phyloP scores from a whole-genome alignment of 2,329 filamentous ascomycete genomes.

The Gremmenia infestans region DNA sequence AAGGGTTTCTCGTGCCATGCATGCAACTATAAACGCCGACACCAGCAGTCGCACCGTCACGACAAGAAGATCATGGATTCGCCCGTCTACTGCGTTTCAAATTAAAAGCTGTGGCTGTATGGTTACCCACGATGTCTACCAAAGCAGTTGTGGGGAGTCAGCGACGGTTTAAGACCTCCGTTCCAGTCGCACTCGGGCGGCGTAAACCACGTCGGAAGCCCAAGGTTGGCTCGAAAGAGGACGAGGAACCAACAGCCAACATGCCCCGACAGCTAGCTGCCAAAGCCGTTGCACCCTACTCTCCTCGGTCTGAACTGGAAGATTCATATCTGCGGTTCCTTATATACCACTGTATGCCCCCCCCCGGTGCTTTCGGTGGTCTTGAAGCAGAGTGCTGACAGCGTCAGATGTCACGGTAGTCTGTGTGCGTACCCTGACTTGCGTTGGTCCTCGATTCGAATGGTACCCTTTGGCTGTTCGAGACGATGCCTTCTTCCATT shows the following conservation, averaged over 20 bases:
- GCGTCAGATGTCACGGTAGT: conserved; percentile 18
- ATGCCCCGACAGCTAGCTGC: conserved; percentile 10
- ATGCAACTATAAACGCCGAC: background rate
- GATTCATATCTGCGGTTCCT: conserved; percentile 18
- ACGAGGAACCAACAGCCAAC: background rate
- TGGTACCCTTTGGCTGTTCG: conserved; percentile 22
- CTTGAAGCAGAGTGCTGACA: conserved; percentile 11
- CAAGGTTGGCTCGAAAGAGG: background rate
- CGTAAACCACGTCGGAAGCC: background rate
- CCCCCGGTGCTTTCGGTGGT: background rate
- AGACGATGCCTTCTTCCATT: conserved; percentile 23
- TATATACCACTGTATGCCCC: conserved; percentile 18
- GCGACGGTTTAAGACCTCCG: background rate
- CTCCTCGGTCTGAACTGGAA: conserved; percentile 9
- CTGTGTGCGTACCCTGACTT: conserved; percentile 10
- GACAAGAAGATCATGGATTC: background rate
- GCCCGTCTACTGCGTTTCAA: no score
- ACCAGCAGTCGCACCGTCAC: background rate
- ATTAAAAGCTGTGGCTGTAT: background rate
- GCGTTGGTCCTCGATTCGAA: conserved; percentile 19
- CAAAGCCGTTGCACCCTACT: conserved; percentile 15
- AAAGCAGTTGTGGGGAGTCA: background rate
- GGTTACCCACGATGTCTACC: background rate
- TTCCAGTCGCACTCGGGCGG: background rate
- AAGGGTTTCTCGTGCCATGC: background rate